Base-by-base conservation (phyloP, 2,329 filamentous ascomycete genomes). In the Fusarium palustre region DNA sequence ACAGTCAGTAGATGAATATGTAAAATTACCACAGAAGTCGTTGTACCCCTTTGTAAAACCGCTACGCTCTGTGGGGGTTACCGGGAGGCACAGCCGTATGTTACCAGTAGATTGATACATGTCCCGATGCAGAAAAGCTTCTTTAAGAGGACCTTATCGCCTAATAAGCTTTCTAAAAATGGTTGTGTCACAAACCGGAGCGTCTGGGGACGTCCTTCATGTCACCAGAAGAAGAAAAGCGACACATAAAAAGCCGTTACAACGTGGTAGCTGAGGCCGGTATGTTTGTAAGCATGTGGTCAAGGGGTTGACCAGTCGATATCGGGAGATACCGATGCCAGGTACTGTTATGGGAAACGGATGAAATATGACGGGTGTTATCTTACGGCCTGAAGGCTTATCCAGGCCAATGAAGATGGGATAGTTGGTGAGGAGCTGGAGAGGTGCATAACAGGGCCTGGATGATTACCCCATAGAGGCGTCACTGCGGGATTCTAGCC, bases 291-390 rank as follows among this genome's bases (percentile, higher is more conserved):
- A 49, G 49, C 54, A 58, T 56, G 59, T 48, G 56, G 54, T 61
- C 57, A 68, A 66, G 64, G 62, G 60, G 61, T 64, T 52, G 67
- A 45, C 38, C 41, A 64, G 64, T 65, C 58, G 64, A 67, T 57
- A 67, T 71, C 72, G 72, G 72, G 67, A 71, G 64, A 65, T 74
- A 53, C 72, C 72, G 72, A 74, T 58, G 48, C 59, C 55, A 69
- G 63, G 36, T 55, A 56, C 55, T 64, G 53, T 55, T 31, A 48
- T 24, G 24, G 18, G 20, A 34, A 28, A 57, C 24, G 50, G 59
- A 59, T 58, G 47, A 55, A 43, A 52, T 28, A 28, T n/a, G 38
- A 53, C 49, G 41, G 38, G 66, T 63, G 59, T 48, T 39, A 55
- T 50, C 43, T 63, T 63, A 39, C 49, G 46, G 46, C 49, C 48